Percentiles rank a stretch among this genome's conserved stretches.
Conservation (phyloP, 2,329 filamentous ascomycete species). For the Aureobasidium melanogenum region DNA sequence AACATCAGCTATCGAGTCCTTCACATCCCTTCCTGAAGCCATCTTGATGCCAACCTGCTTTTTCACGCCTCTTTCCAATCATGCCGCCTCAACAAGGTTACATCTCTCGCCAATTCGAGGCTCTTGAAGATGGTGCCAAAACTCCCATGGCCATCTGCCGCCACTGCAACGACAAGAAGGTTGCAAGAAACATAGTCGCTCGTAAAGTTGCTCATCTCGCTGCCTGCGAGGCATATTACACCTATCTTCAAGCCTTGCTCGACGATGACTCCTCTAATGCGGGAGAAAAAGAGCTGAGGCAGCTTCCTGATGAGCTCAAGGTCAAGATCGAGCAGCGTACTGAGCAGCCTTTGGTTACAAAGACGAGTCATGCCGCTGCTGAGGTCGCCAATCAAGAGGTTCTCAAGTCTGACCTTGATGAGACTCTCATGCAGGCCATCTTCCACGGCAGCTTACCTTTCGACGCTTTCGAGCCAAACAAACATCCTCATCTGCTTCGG, state of each 20-base stretch:
- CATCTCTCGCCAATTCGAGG: constrained; percentile 1
- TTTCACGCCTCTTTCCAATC: neutral
- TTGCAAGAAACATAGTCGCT: constrained; percentile 6
- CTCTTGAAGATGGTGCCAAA: constrained; percentile 9
- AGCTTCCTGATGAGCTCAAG: constrained; percentile 3
- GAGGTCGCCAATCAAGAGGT: neutral
- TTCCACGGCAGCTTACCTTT: constrained; percentile 5
- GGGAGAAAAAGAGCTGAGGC: constrained; percentile 1
- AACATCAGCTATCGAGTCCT: neutral
- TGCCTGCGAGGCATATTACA: neutral
- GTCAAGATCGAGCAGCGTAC: neutral
- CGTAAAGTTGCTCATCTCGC: constrained; percentile 6
- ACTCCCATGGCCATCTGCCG: constrained; percentile 7
- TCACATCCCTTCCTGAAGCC: neutral
- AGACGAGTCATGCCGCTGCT: neutral
- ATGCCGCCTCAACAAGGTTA: constrained; percentile 11
- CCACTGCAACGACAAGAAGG: constrained; percentile 10
- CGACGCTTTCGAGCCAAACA: constrained; percentile 4
- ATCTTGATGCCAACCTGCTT: constrained; percentile 7
- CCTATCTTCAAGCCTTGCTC: constrained; percentile 2
- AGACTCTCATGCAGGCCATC: neutral
- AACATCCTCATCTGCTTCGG: neutral
- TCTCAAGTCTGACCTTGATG: neutral
- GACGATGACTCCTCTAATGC: neutral
- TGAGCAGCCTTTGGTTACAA: neutral